Percentiles rank a stretch among this genome's conserved stretches.
Evolutionary conservation across 768 basidiomycete genomes (phyloP).

Genomic region (Termitomyces sp.): DNA sequence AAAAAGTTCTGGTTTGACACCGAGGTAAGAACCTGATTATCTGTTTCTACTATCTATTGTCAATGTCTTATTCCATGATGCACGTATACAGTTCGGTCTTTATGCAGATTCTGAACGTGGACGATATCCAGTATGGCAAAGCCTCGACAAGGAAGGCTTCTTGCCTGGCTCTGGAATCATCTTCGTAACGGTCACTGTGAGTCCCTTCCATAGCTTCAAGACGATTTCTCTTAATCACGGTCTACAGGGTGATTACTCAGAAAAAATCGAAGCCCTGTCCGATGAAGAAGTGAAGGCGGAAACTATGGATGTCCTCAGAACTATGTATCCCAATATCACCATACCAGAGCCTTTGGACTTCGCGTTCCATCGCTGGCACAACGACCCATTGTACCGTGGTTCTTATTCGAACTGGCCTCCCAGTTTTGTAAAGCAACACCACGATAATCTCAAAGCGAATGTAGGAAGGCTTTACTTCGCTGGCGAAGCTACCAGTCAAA

Average conservation of each 20-base stretch:
- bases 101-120: slow-evolving; percentile 61
- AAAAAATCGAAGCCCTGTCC: slow-evolving; percentile 49
- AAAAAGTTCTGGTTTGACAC: slow-evolving; percentile 51
- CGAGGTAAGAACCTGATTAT: slow-evolving; percentile 18
- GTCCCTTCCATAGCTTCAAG: slow-evolving; percentile 4
- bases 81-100: slow-evolving; percentile 38
- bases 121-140: slow-evolving; percentile 64
- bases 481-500: slow-evolving; percentile 53
- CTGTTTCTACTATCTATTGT: no score
- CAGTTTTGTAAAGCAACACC: slow-evolving; percentile 45
- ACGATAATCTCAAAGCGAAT: slow-evolving; percentile 52
- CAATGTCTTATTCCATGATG: not conserved
- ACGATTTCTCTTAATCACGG: not conserved
- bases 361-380: slow-evolving; percentile 48
- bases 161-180: slow-evolving; percentile 56
- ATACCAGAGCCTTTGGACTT: slow-evolving; percentile 55
- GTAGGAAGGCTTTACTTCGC: slow-evolving; percentile 57
- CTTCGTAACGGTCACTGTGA: slow-evolving; percentile 44
- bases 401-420: slow-evolving; percentile 71
- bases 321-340: slow-evolving; percentile 51
- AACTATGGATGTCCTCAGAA: slow-evolving; percentile 45
- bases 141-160: slow-evolving; percentile 50
- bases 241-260: slow-evolving; percentile 53
- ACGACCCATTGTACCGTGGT: slow-evolving; percentile 48
- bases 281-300: slow-evolving; percentile 44